Conservation (phyloP, 495 filamentous ascomycete genomes). For the Arthonia radiata region DNA sequence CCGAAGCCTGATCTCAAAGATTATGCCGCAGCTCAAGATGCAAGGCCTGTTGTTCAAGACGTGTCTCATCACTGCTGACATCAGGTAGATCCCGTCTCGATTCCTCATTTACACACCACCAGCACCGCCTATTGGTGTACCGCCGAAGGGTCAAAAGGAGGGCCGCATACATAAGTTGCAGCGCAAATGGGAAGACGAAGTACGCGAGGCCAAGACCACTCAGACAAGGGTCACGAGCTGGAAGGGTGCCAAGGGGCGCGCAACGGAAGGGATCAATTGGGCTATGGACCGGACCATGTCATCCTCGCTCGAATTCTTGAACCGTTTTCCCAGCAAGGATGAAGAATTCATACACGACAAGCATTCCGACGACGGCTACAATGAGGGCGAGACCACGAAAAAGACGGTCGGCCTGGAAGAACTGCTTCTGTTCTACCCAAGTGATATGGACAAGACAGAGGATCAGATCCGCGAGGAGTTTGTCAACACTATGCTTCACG, state of each 20-base stretch:
- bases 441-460: slow-evolving; percentile 7
- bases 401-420: slow-evolving; percentile 14
- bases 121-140: slow-evolving; percentile 12
- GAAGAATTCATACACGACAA: slow-evolving; percentile 3
- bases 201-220: slow-evolving; percentile 14
- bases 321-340: slow-evolving; percentile 10
- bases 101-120: slow-evolving; percentile 19
- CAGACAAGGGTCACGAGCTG: slow-evolving; percentile 13
- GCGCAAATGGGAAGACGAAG: slow-evolving; percentile 18
- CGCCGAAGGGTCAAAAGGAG: slow-evolving; percentile 16
- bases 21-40: too few species aligned
- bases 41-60: slow-evolving; percentile 4
- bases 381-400: slow-evolving; percentile 8
- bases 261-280: slow-evolving; percentile 13
- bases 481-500: slow-evolving; percentile 13
- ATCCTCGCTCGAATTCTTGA: slow-evolving; percentile 16
- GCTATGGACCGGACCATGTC: slow-evolving; percentile 12
- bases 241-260: slow-evolving; percentile 17
- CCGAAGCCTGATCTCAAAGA: too few species aligned
- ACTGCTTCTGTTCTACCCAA: slow-evolving; percentile 15
- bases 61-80: background rate
- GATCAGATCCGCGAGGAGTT: slow-evolving; percentile 15
- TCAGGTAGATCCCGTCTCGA: slow-evolving; percentile 10
- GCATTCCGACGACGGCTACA: slow-evolving; percentile 7
- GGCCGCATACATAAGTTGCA: slow-evolving; percentile 15